phyloP scores from a whole-genome alignment of 2,329 filamentous ascomycete genomes.

The Fusarium sp. region DNA sequence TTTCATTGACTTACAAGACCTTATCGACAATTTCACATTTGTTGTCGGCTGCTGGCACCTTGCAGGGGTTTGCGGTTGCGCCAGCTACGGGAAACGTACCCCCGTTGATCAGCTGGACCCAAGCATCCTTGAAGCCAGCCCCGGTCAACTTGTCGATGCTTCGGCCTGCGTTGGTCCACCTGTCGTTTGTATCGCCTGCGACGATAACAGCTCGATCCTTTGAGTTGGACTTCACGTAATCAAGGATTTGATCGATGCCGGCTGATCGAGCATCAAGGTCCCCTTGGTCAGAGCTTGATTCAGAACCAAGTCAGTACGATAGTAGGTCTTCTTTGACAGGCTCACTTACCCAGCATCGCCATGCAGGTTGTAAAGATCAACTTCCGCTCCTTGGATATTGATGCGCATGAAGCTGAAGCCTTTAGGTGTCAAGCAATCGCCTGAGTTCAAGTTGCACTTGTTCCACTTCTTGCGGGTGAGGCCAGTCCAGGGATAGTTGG shows the following conservation, averaged over 20 bases:
- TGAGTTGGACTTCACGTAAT: constrained; percentile 69
- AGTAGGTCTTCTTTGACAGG: accelerated
- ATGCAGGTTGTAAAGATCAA: constrained; percentile 77
- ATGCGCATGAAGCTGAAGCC: constrained; percentile 77
- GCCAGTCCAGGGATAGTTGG: constrained; percentile 67
- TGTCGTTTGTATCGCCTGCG: constrained; percentile 74
- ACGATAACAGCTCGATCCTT: constrained; percentile 72
- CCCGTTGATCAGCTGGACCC: constrained; percentile 67
- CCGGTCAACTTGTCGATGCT: constrained; percentile 63
- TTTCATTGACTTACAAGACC: constrained; percentile 58
- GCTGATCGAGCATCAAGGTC: constrained; percentile 69
- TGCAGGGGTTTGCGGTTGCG: constrained; percentile 59
- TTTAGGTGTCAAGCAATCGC: constrained; percentile 77
- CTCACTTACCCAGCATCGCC: constrained; percentile 66
- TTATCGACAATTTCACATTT: constrained; percentile 77
- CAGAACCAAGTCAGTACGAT: background rate
- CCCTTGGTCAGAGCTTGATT: constrained; percentile 58
- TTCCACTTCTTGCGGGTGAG: constrained; percentile 71
- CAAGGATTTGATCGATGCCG: constrained; percentile 71
- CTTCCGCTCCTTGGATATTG: constrained; percentile 65
- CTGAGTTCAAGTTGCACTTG: constrained; percentile 67
- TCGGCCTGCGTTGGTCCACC: constrained; percentile 66
- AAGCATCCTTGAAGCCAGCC: constrained; percentile 69
- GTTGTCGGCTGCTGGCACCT: constrained; percentile 67
- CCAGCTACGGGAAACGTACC: constrained; percentile 62